Evolutionary conservation across 2,329 filamentous ascomycete species (phyloP), one percentile per base, ranked within the genome.

Genomic region (Talaromyces piceae): DNA sequence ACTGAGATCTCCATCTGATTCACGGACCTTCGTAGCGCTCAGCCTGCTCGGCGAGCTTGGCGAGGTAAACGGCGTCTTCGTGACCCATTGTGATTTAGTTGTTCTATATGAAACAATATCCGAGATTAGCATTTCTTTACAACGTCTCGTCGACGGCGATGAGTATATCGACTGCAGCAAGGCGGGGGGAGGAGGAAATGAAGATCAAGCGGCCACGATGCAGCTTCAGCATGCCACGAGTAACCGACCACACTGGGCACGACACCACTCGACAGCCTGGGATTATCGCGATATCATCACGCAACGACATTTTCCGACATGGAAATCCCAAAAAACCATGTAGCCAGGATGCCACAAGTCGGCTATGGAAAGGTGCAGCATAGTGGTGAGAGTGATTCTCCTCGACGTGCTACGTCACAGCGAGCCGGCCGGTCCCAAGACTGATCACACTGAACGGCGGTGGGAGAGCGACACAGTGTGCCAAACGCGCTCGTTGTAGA

Each of bases 1-100:
- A 43, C 44, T 12, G 13, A 13, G 5, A 5, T 2, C 11, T 37
- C n/a, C n/a, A 20, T 25, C 26, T 12, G 18, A 45, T 44, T 30
- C 44, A 69, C 81, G 68, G 79, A 97, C 93, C 93, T 82, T 98
- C 93, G 78, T 98, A 98, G 74, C 93, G 91, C 86, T 98, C 93
- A 76, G 93, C 93, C 85, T 98, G 93, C 86, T 98, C 93, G 73
- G 93, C 93, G 76, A 98, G 88, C 90, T 97, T 97, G 78, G 93
- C 93, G 74, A 97, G 87, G 77, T 97, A 97, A 71, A 98, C 93
- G 69, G 91, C 91, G 80, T 97, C 91, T 83, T 97, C 91, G 82
- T 95, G 89, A 84, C 88, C 90, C 91, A 97, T 97, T 80, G 80
- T 91, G 80, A 72, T 75, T 72, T 63, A 54, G 56, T 50, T 56